Evolutionary conservation across 257 asterid species (phyloP), one percentile per base, ranked within the genome.

Genomic region (Henckelia pumila): DNA sequence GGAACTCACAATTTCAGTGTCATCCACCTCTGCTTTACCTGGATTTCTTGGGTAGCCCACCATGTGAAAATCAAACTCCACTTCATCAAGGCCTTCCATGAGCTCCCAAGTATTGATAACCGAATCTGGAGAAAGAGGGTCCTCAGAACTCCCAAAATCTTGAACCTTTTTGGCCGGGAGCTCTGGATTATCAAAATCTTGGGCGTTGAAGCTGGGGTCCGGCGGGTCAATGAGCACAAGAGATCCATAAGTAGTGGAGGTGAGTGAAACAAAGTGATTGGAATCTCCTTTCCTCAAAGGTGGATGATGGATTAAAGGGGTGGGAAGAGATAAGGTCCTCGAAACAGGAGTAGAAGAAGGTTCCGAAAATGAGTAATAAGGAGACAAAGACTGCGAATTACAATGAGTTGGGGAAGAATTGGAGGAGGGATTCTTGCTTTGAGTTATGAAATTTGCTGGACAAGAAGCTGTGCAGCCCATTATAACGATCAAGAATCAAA

Each of bases 41-140:
- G 35, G 25, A 16, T 62, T 77, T 37, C 63, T 37, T 8, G 81
- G 88, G 64, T 72, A 70, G 3, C 75, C 80, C 25, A 82, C 79
- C 66, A 82, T 71, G 63, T 78, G 85, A 65, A 74, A 84, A 49
- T 69, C 67, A 17, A 69, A 74, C 58, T 81, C 95, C n/a, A 78
- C 81, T 53, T 92, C 95, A 61, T 85, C 92, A 32, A 91, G 91
- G 28, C 89, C 98, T 71, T 87, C 95, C 98, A 89, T 89, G 80
- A 91, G 96, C 86, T 89, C 98, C 94, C 95, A 87, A 10, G 98
- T 92, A 76, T 92, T 92, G 88, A 92, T 86, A 55, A 89, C 92
- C 0, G 94, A 84, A 71, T 87, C 94, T 3, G 95, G 96, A 19
- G 98, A 92, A 66, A 77, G 62, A 70, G 90, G 94, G 68, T 83